Conservation (phyloP, 129 eudicot genomes). For the Erigeron canadensis region DNA sequence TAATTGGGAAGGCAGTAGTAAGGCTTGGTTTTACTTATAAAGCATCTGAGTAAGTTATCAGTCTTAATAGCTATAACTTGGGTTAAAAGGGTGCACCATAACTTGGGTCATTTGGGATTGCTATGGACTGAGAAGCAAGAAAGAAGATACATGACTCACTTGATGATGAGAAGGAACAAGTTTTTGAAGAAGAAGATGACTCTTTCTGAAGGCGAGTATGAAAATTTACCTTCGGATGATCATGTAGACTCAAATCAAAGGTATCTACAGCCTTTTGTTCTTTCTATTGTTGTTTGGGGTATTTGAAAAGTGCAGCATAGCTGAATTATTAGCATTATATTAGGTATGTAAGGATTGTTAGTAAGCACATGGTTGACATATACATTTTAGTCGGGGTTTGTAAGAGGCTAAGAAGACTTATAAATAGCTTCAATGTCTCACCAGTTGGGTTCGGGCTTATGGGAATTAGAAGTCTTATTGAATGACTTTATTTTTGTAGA, state of each 20-base stretch:
- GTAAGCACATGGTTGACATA: constrained; percentile 98
- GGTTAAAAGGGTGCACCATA: constrained; percentile 66
- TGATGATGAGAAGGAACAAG: constrained; percentile 48
- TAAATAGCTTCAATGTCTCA: constrained; percentile 84
- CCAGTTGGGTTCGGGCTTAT: constrained; percentile 97
- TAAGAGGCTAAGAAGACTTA: constrained; percentile 76
- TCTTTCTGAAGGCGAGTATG: constrained; percentile 40
- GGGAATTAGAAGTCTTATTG: too few species aligned
- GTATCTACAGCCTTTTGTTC: constrained; percentile 4
- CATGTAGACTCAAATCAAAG: constrained; percentile 25
- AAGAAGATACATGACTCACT: constrained; percentile 38
- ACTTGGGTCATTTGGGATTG: constrained; percentile 69
- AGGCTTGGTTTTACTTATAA: too few species aligned
- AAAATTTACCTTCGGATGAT: constrained; percentile 20
- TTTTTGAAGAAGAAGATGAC: constrained; percentile 68
- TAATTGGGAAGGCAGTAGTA: too few species aligned
- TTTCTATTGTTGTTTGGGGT: background rate
- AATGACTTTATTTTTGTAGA: too few species aligned
- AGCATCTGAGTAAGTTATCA: too few species aligned
- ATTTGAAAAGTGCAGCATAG: constrained; percentile 7
- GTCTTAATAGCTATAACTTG: too few species aligned
- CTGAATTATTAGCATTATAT: constrained; percentile 22
- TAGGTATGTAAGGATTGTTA: constrained; percentile 75
- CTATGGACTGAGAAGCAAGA: constrained; percentile 47
- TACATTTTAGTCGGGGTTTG: constrained; percentile 91